Evolutionary conservation across 441 rosid species (phyloP).

Genomic region (Adansonia madagascariensis): DNA sequence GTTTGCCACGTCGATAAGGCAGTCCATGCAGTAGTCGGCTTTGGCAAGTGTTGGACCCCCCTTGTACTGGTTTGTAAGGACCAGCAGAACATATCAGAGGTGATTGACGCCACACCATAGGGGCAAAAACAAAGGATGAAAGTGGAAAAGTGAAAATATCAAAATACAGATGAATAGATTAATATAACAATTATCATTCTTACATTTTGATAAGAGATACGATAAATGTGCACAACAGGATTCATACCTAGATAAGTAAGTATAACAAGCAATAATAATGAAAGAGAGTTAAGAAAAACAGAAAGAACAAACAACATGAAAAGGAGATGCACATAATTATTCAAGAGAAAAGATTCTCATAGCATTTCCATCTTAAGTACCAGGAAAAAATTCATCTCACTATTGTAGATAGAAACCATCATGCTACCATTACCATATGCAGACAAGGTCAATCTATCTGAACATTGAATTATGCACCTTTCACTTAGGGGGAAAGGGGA

Average conservation of each 20-base stretch:
- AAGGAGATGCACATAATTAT: not conserved
- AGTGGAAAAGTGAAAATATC: conserved; percentile 12
- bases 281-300: not conserved
- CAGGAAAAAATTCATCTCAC: not conserved
- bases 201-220: not conserved
- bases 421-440: not conserved
- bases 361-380: not conserved
- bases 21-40: conserved; percentile 72
- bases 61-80: conserved; percentile 53
- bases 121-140: conserved; percentile 22
- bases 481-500: not conserved
- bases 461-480: not conserved
- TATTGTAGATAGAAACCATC: conserved; percentile 1
- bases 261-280: not conserved
- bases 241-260: not conserved
- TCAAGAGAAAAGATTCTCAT: not conserved
- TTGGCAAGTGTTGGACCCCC: conserved; percentile 82
- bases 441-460: not conserved
- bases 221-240: not conserved
- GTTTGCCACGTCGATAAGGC: conserved; percentile 80
- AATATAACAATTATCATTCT: conserved; percentile 21
- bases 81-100: conserved; percentile 33
- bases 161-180: conserved; percentile 25
- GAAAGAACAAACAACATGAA: not conserved
- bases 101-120: conserved; percentile 13